A percentile compares a stretch with the other conserved stretches of the same genome.
These are phyloP conservation scores for Saccharomyces hybrid DNA, from an alignment of 1,139 yeast species.

Conservation along the genomic window DNA sequence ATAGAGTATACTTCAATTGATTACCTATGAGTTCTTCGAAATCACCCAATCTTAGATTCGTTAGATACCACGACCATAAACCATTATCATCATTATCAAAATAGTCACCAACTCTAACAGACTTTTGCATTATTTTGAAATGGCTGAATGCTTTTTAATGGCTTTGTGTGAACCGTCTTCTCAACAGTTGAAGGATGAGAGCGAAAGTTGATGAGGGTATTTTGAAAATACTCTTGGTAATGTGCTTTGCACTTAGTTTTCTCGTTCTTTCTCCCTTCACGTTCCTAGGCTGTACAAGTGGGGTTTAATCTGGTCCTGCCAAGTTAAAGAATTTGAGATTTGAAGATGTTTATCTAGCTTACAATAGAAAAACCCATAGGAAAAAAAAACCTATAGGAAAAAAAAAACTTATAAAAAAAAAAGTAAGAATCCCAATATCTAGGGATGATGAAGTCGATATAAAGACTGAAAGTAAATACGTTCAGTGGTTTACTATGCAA, in stretches of 20 bases:
- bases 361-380: not conserved
- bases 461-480: not conserved
- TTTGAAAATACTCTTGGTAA: not conserved
- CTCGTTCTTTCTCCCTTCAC: not conserved
- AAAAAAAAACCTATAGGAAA: not conserved
- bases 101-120: slow-evolving; percentile 26
- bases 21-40: slow-evolving; percentile 29
- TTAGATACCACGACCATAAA: slow-evolving; percentile 31
- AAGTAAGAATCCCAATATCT: not conserved
- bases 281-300: not conserved
- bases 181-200: not conserved
- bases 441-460: not conserved
- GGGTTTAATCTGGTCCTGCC: not conserved
- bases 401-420: not conserved
- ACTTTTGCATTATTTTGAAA: slow-evolving; percentile 15
- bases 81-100: slow-evolving; percentile 30
- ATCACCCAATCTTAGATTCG: slow-evolving; percentile 28
- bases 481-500: not conserved
- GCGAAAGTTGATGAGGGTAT: not conserved
- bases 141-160: not conserved
- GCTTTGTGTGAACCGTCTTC: not conserved
- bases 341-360: not conserved
- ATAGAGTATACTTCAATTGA: slow-evolving; percentile 20
- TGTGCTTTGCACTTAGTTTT: not conserved
- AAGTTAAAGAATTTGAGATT: not conserved